Evolutionary conservation across 2,329 filamentous ascomycete genomes (phyloP).

Genomic region (Pestalotiopsis sp.): DNA sequence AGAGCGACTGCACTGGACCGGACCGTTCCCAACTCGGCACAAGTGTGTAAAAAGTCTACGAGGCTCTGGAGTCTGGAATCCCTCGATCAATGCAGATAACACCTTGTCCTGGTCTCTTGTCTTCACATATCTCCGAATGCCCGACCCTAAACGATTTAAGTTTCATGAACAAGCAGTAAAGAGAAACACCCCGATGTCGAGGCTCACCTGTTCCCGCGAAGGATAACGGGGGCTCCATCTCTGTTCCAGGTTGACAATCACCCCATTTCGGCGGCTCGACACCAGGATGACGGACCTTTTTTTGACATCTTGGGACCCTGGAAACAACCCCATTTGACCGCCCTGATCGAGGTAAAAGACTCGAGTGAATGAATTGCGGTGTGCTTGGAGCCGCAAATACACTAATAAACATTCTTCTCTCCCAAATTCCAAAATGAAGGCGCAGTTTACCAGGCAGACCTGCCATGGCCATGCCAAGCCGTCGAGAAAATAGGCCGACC

Average conservation of each 20-base stretch:
- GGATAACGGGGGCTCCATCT: neutral
- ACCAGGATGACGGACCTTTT: neutral
- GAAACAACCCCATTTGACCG: neutral
- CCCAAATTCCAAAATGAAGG: too few species aligned
- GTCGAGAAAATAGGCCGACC: too few species aligned
- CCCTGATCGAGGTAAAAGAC: too few species aligned
- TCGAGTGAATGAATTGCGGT: too few species aligned
- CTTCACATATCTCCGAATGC: neutral
- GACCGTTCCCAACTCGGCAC: neutral
- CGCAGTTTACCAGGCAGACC: too few species aligned
- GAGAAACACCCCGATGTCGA: neutral
- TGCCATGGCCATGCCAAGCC: too few species aligned
- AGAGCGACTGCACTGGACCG: neutral
- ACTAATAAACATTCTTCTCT: too few species aligned
- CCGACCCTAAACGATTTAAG: neutral
- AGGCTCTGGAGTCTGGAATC: neutral
- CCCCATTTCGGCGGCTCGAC: neutral
- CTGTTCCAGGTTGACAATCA: neutral
- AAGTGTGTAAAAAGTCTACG: neutral
- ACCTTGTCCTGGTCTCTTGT: neutral
- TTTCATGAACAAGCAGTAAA: neutral
- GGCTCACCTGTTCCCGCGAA: neutral
- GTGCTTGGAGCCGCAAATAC: too few species aligned
- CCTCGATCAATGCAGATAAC: neutral
- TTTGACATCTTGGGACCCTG: neutral